These are phyloP conservation scores for Vaccinium macrocarpon DNA, from an alignment of 148 eudicot genomes.

Conservation along the genomic window DNA sequence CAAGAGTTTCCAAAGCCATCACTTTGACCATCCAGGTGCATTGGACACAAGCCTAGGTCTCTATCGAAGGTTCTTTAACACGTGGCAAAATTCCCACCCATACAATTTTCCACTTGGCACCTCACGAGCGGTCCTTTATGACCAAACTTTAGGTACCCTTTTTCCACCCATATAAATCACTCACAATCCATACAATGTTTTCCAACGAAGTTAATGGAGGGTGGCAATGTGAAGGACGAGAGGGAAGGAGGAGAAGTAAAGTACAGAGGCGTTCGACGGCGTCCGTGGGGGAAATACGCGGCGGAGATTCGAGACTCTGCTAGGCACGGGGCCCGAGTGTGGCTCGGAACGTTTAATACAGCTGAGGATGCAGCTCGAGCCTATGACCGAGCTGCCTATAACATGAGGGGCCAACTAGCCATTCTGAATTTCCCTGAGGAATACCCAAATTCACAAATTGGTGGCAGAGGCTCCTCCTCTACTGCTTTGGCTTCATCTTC, in stretches of 20 bases:
- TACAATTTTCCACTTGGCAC: constrained; percentile 33
- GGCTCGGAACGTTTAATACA: constrained; percentile 77
- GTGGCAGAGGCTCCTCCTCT: constrained; percentile 11
- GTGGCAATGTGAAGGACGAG: constrained; percentile 18
- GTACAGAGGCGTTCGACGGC: constrained; percentile 65
- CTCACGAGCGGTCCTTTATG: constrained; percentile 16
- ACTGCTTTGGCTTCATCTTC: constrained; percentile 19
- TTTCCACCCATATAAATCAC: constrained; percentile 17
- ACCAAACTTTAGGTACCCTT: constrained; percentile 3
- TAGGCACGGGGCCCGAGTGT: constrained; percentile 66
- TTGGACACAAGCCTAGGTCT: constrained; percentile 31
- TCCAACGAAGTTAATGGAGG: neutral
- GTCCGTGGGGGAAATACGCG: constrained; percentile 93
- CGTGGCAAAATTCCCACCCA: constrained; percentile 20
- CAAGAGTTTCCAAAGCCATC: constrained; percentile 53
- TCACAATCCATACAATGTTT: neutral
- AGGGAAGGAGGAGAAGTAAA: constrained; percentile 45
- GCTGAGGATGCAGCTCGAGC: constrained; percentile 88
- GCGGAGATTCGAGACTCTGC: constrained; percentile 77
- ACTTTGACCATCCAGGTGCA: constrained; percentile 69
- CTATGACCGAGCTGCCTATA: constrained; percentile 75
- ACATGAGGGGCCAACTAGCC: constrained; percentile 73
- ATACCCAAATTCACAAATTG: constrained; percentile 41
- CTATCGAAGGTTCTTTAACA: constrained; percentile 28
- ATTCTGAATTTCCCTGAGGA: constrained; percentile 76